Percentiles rank a stretch among this genome's conserved stretches.
Conservation (phyloP, 495 filamentous ascomycete species). For the Aspergillus funiculosus region DNA sequence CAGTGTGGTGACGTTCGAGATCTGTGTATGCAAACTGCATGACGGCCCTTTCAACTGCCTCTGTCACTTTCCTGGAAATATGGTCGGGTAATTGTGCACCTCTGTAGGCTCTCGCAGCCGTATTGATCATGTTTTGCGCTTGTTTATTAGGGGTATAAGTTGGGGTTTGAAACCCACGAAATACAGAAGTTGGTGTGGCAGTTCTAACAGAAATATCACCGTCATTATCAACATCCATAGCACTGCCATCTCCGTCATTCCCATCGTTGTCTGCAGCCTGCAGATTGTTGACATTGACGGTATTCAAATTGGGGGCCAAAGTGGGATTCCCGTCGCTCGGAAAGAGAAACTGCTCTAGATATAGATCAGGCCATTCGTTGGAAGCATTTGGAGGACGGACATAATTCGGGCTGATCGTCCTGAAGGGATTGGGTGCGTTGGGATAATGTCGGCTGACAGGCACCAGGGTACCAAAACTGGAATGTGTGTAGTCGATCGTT, state of each 20-base stretch:
- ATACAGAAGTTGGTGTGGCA: too few species aligned
- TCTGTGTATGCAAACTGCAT: constrained; percentile 26
- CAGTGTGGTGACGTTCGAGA: constrained; percentile 27
- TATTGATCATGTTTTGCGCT: too few species aligned
- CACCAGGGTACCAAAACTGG: too few species aligned
- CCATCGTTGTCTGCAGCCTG: not conserved
- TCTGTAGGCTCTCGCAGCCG: not conserved
- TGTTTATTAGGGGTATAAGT: too few species aligned
- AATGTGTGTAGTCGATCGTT: constrained; percentile 23
- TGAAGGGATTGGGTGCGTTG: not conserved
- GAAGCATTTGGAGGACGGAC: constrained; percentile 15
- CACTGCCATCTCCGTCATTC: too few species aligned
- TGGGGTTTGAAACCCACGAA: too few species aligned
- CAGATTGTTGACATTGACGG: not conserved
- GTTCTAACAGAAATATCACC: too few species aligned
- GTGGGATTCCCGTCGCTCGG: too few species aligned
- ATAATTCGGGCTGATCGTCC: not conserved
- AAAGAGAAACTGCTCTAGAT: constrained; percentile 17
- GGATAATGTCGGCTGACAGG: constrained; percentile 29
- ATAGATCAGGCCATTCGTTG: constrained; percentile 11
- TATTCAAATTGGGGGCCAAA: not conserved
- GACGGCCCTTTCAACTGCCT: constrained; percentile 26
- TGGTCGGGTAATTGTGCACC: not conserved
- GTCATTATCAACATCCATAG: too few species aligned
- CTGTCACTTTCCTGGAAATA: not conserved